These are phyloP conservation scores for Verticillium nubilum DNA, from an alignment of 2,329 filamentous ascomycete species.

Conservation along the genomic window DNA sequence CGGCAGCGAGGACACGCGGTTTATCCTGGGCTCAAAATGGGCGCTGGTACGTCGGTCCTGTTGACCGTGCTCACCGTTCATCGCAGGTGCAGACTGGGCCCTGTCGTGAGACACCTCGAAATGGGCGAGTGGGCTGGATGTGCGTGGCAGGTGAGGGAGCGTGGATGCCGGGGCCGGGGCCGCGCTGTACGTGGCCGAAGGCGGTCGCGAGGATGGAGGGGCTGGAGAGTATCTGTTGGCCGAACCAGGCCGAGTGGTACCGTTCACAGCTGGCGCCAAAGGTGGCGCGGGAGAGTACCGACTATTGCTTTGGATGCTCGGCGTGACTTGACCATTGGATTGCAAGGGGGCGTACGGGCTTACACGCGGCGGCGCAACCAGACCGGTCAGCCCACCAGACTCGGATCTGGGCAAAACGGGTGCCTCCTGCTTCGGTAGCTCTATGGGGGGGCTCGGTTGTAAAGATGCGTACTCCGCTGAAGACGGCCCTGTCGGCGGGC, in stretches of 20 bases:
- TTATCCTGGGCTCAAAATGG: slow-evolving; percentile 49
- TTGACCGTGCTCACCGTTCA: slow-evolving; percentile 33
- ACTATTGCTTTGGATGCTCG: slow-evolving; percentile 29
- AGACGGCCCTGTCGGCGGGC: slow-evolving; percentile 16
- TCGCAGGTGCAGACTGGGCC: slow-evolving; percentile 19
- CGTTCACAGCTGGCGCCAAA: slow-evolving; percentile 32
- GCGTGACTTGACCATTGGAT: slow-evolving; percentile 23
- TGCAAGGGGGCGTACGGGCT: slow-evolving; percentile 49
- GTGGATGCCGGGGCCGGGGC: slow-evolving; percentile 34
- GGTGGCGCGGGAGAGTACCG: slow-evolving; percentile 59
- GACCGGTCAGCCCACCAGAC: slow-evolving; percentile 23
- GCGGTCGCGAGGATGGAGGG: slow-evolving; percentile 31
- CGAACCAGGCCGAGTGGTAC: slow-evolving; percentile 29
- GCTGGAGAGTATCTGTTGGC: slow-evolving; percentile 49
- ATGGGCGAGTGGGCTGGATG: slow-evolving; percentile 61
- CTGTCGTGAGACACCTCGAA: slow-evolving; percentile 49
- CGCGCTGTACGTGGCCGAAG: slow-evolving; percentile 34
- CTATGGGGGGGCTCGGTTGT: slow-evolving; percentile 11
- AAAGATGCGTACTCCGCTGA: slow-evolving; percentile 11
- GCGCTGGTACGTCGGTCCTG: slow-evolving; percentile 45
- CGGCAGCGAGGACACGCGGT: slow-evolving; percentile 52
- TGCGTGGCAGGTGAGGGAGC: slow-evolving; percentile 57
- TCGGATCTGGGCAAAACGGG: slow-evolving; percentile 6
- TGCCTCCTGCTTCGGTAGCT: slow-evolving; percentile 2
- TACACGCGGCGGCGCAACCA: slow-evolving; percentile 47